A percentile compares a stretch with the other conserved stretches of the same genome.
Conservation (phyloP, 805 yeast species). For the Zygoascus tannicola region DNA sequence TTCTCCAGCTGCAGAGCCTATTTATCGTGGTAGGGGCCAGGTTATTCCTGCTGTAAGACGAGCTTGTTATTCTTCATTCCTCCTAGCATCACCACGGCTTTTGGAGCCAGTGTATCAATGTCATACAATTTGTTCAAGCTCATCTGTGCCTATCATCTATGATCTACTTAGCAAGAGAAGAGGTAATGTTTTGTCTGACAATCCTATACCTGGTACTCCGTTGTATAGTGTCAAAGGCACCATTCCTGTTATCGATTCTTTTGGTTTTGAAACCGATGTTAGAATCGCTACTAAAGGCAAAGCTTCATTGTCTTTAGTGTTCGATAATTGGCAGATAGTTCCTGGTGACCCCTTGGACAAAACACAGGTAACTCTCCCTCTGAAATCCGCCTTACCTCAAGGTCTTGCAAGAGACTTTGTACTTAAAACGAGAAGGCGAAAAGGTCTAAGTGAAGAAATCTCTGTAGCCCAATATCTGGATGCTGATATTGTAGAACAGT, state of each 20-base stretch:
- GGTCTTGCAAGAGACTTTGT: slow-evolving; percentile 83
- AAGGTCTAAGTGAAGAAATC: slow-evolving; percentile 73
- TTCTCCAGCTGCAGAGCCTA: slow-evolving; percentile 38
- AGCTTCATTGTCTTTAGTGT: slow-evolving; percentile 58
- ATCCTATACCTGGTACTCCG: slow-evolving; percentile 65
- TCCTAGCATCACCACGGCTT: slow-evolving; percentile 68
- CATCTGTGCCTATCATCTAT: slow-evolving; percentile 41
- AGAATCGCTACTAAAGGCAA: slow-evolving; percentile 70
- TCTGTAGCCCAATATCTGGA: slow-evolving; percentile 60
- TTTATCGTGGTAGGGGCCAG: slow-evolving; percentile 53
- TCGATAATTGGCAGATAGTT: slow-evolving; percentile 64
- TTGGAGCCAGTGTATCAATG: slow-evolving; percentile 74
- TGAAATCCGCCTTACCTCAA: slow-evolving; percentile 62
- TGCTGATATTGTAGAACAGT: slow-evolving; percentile 42
- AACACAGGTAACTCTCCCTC: slow-evolving; percentile 50
- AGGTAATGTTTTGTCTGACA: slow-evolving; percentile 45
- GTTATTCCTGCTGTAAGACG: slow-evolving; percentile 72
- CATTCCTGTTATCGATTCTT: slow-evolving; percentile 83
- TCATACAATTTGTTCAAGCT: slow-evolving; percentile 44
- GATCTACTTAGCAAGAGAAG: slow-evolving; percentile 53
- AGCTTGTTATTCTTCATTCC: slow-evolving; percentile 73
- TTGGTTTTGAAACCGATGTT: slow-evolving; percentile 83
- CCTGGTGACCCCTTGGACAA: slow-evolving; percentile 89
- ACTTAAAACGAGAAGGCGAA: slow-evolving; percentile 78
- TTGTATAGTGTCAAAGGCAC: slow-evolving; percentile 50